phyloP scores from a whole-genome alignment of 2,329 filamentous ascomycete genomes.

The Sporothrix curviconia region DNA sequence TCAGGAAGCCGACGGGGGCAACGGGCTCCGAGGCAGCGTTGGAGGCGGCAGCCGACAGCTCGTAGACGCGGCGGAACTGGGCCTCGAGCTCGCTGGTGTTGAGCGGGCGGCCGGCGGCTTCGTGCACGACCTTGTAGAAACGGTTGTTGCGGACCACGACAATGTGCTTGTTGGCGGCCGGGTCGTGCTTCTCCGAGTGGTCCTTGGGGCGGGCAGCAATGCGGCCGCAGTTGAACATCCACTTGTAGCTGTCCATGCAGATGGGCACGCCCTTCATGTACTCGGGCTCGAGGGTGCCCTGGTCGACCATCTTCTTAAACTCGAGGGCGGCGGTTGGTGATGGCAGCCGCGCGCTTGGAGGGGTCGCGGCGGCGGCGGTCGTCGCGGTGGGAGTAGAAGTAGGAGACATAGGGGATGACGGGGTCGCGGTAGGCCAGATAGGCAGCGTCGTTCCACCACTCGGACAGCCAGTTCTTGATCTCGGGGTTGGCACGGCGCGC shows the following conservation, averaged over 20 bases:
- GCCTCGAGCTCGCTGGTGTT: conserved; percentile 84
- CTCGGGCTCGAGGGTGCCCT: conserved; percentile 79
- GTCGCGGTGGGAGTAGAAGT: conserved; percentile 98
- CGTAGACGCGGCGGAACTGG: conserved; percentile 80
- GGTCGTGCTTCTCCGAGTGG: conserved; percentile 72
- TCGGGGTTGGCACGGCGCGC: conserved; percentile 73
- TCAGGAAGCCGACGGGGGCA: conserved; percentile 75
- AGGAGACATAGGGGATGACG: conserved; percentile 95
- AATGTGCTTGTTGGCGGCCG: conserved; percentile 70
- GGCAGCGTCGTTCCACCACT: conserved; percentile 97
- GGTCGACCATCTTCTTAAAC: conserved; percentile 90
- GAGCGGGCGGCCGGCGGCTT: conserved; percentile 75
- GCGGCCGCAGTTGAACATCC: conserved; percentile 95
- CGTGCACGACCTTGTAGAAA: conserved; percentile 86
- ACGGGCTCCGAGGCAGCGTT: conserved; percentile 42
- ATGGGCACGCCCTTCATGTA: conserved; percentile 98
- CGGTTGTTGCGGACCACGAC: conserved; percentile 90
- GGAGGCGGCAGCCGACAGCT: conserved; percentile 48
- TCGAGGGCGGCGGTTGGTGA: conserved; percentile 79
- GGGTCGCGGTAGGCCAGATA: conserved; percentile 93
- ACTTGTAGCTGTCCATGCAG: conserved; percentile 97
- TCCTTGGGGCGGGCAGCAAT: conserved; percentile 78
- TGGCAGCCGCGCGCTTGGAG: conserved; percentile 84
- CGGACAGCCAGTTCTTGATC: conserved; percentile 86
- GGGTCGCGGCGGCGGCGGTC: conserved; percentile 83